These are phyloP conservation scores for Blastomyces parvus DNA, from an alignment of 2,329 filamentous ascomycete species.

Conservation along the genomic window DNA sequence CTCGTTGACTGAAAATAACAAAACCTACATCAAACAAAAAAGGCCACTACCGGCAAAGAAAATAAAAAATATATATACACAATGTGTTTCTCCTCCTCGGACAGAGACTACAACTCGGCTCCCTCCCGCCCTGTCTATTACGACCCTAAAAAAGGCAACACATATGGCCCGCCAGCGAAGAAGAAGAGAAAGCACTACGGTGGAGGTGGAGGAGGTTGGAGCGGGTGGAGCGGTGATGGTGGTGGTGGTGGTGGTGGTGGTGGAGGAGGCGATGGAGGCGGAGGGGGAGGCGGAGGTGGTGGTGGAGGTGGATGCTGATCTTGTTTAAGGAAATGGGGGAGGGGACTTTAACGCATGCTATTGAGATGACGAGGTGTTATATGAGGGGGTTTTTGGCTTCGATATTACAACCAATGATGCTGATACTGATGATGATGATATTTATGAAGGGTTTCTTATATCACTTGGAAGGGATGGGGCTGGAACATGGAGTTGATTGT, in stretches of 20 bases:
- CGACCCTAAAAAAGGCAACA: background rate
- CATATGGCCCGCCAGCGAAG: too few relatives aligned
- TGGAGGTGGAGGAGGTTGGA: background rate
- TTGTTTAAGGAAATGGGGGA: background rate
- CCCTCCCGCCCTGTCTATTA: background rate
- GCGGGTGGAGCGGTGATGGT: background rate
- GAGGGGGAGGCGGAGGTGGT: background rate
- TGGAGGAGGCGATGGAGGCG: background rate
- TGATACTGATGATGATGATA: too few relatives aligned
- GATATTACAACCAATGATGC: too few relatives aligned
- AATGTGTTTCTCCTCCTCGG: conserved; percentile 1
- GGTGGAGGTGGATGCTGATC: background rate
- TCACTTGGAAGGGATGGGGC: too few relatives aligned
- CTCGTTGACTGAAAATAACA: background rate
- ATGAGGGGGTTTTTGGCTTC: too few relatives aligned
- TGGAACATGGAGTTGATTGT: too few relatives aligned
- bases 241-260: background rate
- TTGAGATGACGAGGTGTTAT: too few relatives aligned
- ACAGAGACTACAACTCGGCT: background rate
- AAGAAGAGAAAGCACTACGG: background rate
- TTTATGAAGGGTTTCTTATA: too few relatives aligned
- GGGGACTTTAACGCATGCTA: too few relatives aligned
- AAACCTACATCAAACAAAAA: background rate
- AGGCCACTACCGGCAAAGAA: background rate
- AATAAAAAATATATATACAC: too few relatives aligned